A percentile compares a stretch with the other conserved stretches of the same genome.
Evolutionary conservation across 2,329 filamentous ascomycete species (phyloP).

Genomic region (Apiospora saccharicola): DNA sequence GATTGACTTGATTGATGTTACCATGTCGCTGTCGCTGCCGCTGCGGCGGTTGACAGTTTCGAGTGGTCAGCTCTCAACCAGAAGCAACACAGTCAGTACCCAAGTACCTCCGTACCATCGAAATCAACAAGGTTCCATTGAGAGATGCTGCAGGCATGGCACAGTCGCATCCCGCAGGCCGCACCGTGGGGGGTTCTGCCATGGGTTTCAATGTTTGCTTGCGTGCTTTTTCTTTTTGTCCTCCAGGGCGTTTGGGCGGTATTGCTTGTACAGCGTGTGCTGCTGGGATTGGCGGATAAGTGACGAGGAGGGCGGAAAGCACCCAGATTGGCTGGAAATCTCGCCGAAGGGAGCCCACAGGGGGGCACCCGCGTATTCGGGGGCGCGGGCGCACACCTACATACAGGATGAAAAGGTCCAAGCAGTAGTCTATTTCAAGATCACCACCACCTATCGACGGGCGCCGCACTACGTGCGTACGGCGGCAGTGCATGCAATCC

Average conservation of each 20-base stretch:
- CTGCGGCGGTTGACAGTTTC: background rate
- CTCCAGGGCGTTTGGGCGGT: background rate
- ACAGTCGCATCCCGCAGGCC: background rate
- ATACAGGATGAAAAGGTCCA: background rate
- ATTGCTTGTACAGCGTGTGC: background rate
- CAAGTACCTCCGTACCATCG: background rate
- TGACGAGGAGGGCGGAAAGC: background rate
- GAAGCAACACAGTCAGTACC: background rate
- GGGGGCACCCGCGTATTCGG: background rate
- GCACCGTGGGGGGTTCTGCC: background rate
- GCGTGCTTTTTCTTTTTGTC: background rate
- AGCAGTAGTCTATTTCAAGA: background rate
- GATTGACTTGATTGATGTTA: background rate
- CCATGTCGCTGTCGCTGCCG: no score
- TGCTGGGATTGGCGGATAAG: background rate
- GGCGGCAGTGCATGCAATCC: background rate
- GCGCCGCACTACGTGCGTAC: background rate
- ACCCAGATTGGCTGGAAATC: background rate
- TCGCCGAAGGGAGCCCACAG: background rate
- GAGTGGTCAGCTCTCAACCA: background rate
- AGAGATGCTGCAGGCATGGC: background rate
- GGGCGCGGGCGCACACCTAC: background rate
- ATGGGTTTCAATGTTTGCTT: background rate
- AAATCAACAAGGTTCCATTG: background rate
- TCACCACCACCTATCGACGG: background rate